Percentiles rank a stretch among this genome's conserved stretches.
These are phyloP conservation scores for Carallia brachiata DNA, from an alignment of 345 rosid genomes.

Conservation along the genomic window DNA sequence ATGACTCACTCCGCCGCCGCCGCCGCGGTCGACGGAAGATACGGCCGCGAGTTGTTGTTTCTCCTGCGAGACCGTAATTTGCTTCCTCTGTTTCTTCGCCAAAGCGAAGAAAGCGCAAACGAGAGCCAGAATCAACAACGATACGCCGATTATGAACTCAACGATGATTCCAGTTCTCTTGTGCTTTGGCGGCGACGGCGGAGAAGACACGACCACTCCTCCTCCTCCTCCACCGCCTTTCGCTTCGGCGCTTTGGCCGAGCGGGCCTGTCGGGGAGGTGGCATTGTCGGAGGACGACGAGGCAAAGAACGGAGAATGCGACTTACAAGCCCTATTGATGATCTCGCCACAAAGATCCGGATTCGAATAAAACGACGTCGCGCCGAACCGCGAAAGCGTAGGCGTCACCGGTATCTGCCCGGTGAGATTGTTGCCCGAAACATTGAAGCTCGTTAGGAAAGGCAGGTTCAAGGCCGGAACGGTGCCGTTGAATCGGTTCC, in stretches of 20 bases:
- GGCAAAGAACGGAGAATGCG: constrained; percentile 65
- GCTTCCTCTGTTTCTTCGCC: background rate
- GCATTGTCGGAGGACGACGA: constrained; percentile 27
- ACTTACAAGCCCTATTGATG: constrained; percentile 52
- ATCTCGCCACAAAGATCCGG: constrained; percentile 85
- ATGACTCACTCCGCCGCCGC: background rate
- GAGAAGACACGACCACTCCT: constrained; percentile 25
- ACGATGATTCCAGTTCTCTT: constrained; percentile 32
- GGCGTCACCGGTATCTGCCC: constrained; percentile 67
- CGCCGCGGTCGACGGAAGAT: background rate
- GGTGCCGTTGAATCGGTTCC: constrained; percentile 61
- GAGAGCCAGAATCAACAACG: background rate
- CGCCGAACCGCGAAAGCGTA: constrained; percentile 55
- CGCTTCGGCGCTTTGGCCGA: constrained; percentile 61
- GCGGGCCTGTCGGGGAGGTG: constrained; percentile 48
- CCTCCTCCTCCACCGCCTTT: constrained; percentile 32
- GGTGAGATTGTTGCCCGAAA: constrained; percentile 73
- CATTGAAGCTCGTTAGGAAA: constrained; percentile 48
- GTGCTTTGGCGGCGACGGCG: constrained; percentile 42
- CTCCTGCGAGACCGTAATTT: background rate
- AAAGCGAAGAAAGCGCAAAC: background rate
- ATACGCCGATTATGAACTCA: background rate
- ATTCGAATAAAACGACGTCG: constrained; percentile 57
- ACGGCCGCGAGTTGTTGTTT: background rate
- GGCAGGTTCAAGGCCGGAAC: constrained; percentile 77